A percentile compares a stretch with the other conserved stretches of the same genome.
These are phyloP conservation scores for Termitomyces sp. DNA, from an alignment of 768 basidiomycete genomes.

Conservation along the genomic window DNA sequence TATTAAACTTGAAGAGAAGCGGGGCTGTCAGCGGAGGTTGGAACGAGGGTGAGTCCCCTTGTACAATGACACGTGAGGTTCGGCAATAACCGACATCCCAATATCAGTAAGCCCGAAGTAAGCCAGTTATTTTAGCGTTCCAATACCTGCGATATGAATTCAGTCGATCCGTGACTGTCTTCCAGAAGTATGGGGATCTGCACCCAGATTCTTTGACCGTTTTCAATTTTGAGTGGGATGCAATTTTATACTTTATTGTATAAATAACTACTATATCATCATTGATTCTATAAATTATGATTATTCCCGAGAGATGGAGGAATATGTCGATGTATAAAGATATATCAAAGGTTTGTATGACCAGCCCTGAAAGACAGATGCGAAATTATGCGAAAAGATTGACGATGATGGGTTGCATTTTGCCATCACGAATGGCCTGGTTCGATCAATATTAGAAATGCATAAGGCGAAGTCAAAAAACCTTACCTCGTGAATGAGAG, in stretches of 20 bases:
- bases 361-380: neutral
- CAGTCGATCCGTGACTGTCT: no score
- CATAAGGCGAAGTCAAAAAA: slow-evolving; percentile 10
- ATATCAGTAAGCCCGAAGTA: neutral
- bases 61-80: neutral
- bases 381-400: slow-evolving; percentile 24
- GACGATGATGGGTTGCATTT: slow-evolving; percentile 40
- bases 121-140: neutral
- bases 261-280: no score
- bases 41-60: neutral
- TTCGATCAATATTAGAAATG: neutral
- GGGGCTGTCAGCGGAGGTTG: neutral
- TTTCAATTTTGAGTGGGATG: no score
- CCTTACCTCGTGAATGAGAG: slow-evolving; percentile 70
- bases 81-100: neutral
- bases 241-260: no score
- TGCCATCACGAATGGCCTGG: slow-evolving; percentile 50
- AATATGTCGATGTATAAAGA: neutral
- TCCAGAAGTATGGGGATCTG: no score
- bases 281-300: no score
- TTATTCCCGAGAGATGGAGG: no score
- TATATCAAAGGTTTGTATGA: neutral
- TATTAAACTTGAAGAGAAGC: neutral
- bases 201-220: no score
- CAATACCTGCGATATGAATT: neutral